phyloP scores from a whole-genome alignment of 2,329 filamentous ascomycete genomes.

The Colletotrichum plurivorum region DNA sequence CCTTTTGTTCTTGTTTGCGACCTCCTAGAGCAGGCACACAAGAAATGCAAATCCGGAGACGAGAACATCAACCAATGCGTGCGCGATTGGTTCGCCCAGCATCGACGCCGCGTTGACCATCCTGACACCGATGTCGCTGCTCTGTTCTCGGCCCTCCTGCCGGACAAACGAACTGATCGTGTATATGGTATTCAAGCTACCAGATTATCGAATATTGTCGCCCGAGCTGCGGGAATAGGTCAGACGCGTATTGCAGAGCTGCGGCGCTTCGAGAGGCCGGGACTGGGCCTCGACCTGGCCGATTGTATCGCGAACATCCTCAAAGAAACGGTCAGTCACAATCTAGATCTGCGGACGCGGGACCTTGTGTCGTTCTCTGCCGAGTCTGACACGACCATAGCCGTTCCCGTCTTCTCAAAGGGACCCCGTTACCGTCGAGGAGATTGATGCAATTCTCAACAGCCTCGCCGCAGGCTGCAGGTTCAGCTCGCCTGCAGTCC shows the following conservation, averaged over 20 bases:
- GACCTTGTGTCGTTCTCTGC: neutral
- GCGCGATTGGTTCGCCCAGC: slow-evolving; percentile 76
- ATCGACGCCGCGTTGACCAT: slow-evolving; percentile 71
- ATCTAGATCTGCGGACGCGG: neutral
- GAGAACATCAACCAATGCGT: slow-evolving; percentile 56
- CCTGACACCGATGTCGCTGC: slow-evolving; percentile 71
- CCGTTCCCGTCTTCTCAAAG: slow-evolving; percentile 57
- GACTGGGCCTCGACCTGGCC: slow-evolving; percentile 75
- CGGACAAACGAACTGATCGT: slow-evolving; percentile 81
- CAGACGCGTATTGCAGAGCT: slow-evolving; percentile 73
- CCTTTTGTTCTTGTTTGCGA: slow-evolving; percentile 81
- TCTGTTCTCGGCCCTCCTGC: slow-evolving; percentile 82
- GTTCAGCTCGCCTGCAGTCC: slow-evolving; percentile 78
- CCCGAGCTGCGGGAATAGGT: slow-evolving; percentile 74
- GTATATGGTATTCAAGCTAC: slow-evolving; percentile 79
- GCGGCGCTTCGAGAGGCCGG: slow-evolving; percentile 71
- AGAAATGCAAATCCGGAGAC: slow-evolving; percentile 51
- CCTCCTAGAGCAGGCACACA: slow-evolving; percentile 78
- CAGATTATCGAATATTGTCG: slow-evolving; percentile 76
- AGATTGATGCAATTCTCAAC: slow-evolving; percentile 78
- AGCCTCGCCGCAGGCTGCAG: slow-evolving; percentile 76
- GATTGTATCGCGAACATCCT: slow-evolving; percentile 79
- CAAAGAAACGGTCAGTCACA: slow-evolving; percentile 66
- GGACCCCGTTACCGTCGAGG: slow-evolving; percentile 73
- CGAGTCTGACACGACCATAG: slow-evolving; percentile 47